Evolutionary conservation across 2,329 filamentous ascomycete genomes (phyloP).

Genomic region (Ophiocordyceps sinensis): DNA sequence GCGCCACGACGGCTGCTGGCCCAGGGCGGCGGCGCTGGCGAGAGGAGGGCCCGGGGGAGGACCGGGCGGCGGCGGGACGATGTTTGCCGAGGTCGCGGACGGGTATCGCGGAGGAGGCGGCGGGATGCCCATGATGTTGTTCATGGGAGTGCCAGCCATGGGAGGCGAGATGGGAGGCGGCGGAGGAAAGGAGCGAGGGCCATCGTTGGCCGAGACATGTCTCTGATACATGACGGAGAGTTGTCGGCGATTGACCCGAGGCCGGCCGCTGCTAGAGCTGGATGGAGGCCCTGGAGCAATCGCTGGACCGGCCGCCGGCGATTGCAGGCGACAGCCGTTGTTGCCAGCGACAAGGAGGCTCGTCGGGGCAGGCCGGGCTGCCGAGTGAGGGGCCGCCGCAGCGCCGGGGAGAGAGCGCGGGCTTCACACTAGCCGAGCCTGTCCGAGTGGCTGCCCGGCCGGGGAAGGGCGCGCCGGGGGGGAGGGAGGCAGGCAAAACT

Average conservation of each 20-base stretch:
- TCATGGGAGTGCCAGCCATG: conserved; percentile 23
- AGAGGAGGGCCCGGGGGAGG: conserved; percentile 42
- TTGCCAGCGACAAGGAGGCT: neutral
- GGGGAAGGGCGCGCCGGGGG: neutral
- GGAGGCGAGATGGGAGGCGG: conserved; percentile 42
- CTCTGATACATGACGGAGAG: conserved; percentile 35
- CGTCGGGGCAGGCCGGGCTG: neutral
- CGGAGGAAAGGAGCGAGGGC: conserved; percentile 37
- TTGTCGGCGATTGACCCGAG: neutral
- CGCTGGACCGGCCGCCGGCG: neutral
- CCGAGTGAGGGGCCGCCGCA: neutral
- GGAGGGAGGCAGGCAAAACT: no score
- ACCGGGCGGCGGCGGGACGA: conserved; percentile 39
- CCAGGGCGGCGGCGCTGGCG: conserved; percentile 19
- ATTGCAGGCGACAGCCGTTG: neutral
- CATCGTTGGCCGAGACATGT: conserved; percentile 31
- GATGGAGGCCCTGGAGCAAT: neutral
- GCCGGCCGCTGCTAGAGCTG: neutral
- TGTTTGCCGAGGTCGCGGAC: conserved; percentile 25
- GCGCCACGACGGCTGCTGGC: conserved; percentile 32
- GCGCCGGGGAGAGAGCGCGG: no score
- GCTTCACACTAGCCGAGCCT: no score
- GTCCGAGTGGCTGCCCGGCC: neutral
- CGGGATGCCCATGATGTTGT: conserved; percentile 34
- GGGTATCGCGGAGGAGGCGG: conserved; percentile 42